phyloP scores from a whole-genome alignment of 2,329 filamentous ascomycete genomes.

The Alternaria novae-zelandiae region DNA sequence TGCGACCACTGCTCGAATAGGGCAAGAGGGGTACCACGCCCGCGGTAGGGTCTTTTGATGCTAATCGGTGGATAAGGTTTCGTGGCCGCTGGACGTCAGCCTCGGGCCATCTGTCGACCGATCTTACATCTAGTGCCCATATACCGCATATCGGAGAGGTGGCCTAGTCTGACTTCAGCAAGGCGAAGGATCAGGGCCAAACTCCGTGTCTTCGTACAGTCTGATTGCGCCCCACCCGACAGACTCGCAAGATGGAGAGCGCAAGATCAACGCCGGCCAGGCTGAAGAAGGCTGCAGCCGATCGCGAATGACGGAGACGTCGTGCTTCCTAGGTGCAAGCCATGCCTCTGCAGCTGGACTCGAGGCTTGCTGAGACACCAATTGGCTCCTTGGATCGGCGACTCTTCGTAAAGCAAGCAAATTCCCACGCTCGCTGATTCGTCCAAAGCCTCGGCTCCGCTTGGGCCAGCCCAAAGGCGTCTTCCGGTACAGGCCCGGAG shows the following conservation, averaged over 20 bases:
- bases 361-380: conserved; percentile 25
- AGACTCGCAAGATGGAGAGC: conserved; percentile 27
- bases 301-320: conserved; percentile 13
- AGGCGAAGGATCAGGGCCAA: conserved; percentile 17
- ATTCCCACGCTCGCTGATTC: conserved; percentile 36
- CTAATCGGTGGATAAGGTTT: conserved; percentile 25
- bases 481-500: conserved; percentile 32
- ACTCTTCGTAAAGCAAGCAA: conserved; percentile 37
- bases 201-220: conserved; percentile 15
- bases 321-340: conserved; percentile 20
- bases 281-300: conserved; percentile 11
- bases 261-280: conserved; percentile 5
- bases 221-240: conserved; percentile 17
- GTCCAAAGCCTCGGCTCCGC: conserved; percentile 31
- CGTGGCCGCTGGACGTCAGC: conserved; percentile 34
- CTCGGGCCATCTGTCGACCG: conserved; percentile 35
- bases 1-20: conserved; percentile 2
- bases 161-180: conserved; percentile 23
- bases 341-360: conserved; percentile 20
- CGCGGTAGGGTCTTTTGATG: conserved; percentile 2
- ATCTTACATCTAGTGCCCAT: conserved; percentile 41
- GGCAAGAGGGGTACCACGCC: conserved; percentile 6
- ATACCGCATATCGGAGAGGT: conserved; percentile 26
- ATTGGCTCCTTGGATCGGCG: conserved; percentile 36
- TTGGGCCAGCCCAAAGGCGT: conserved; percentile 30